phyloP scores from a whole-genome alignment of 768 basidiomycete species.

The Russula vinacea region DNA sequence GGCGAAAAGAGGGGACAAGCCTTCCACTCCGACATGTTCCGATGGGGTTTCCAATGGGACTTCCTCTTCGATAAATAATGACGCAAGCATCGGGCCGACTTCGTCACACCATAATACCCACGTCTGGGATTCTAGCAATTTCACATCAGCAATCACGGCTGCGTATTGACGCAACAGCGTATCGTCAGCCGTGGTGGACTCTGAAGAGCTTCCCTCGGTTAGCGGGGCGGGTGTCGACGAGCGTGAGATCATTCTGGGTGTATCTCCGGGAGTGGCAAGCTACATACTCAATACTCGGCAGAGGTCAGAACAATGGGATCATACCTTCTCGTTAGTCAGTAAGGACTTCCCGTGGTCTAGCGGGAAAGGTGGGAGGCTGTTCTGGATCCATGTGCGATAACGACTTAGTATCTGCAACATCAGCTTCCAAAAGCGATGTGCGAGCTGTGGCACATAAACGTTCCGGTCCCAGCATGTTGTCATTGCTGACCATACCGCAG shows the following conservation, averaged over 20 bases:
- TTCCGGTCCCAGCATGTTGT: slow-evolving; percentile 83
- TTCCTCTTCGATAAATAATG: slow-evolving; percentile 35
- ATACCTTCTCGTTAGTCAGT: slow-evolving; percentile 35
- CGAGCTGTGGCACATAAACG: slow-evolving; percentile 78
- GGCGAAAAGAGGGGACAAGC: slow-evolving; percentile 41
- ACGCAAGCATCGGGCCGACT: slow-evolving; percentile 60
- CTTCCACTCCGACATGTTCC: slow-evolving; percentile 43
- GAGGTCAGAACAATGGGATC: slow-evolving; percentile 37
- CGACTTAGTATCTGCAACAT: slow-evolving; percentile 70
- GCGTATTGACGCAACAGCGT: slow-evolving; percentile 60
- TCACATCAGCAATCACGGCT: slow-evolving; percentile 66
- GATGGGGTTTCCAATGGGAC: slow-evolving; percentile 35
- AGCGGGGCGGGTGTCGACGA: slow-evolving; percentile 51
- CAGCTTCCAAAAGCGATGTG: slow-evolving; percentile 85
- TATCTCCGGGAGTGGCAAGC: slow-evolving; percentile 8
- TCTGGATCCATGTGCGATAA: slow-evolving; percentile 43
- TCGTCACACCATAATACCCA: slow-evolving; percentile 64
- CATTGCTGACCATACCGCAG: slow-evolving; percentile 69
- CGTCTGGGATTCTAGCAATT: slow-evolving; percentile 50
- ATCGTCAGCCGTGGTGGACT: slow-evolving; percentile 62
- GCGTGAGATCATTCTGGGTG: slow-evolving; percentile 38
- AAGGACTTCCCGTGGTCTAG: slow-evolving; percentile 35
- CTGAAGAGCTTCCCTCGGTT: slow-evolving; percentile 50
- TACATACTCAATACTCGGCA: background rate
- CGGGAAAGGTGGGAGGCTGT: slow-evolving; percentile 47